Conservation (phyloP, 2,329 filamentous ascomycete species). For the Coniochaeta prunicola region DNA sequence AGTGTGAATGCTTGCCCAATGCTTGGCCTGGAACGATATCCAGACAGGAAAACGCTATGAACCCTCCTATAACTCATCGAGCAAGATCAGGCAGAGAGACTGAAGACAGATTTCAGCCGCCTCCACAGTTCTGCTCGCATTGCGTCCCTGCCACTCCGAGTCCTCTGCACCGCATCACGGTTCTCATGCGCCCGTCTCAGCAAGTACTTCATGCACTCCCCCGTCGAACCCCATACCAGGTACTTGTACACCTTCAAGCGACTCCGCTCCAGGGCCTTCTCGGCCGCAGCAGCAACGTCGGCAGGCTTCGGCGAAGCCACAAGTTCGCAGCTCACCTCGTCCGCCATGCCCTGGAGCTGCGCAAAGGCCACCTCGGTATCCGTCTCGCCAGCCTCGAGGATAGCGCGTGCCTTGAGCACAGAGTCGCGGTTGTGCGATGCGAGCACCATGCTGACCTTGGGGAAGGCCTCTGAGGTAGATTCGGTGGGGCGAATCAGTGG, state of each 20-base stretch:
- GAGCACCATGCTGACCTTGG: constrained; percentile 58
- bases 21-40: background rate
- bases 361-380: constrained; percentile 52
- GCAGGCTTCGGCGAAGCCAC: constrained; percentile 17
- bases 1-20: background rate
- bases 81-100: constrained; percentile 7
- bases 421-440: constrained; percentile 78
- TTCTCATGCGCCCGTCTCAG: constrained; percentile 68
- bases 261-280: background rate
- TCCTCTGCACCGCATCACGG: constrained; percentile 59
- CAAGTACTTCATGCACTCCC: constrained; percentile 83
- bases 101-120: constrained; percentile 37
- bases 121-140: constrained; percentile 56
- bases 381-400: constrained; percentile 36
- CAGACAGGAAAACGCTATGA: background rate
- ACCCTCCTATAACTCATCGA: background rate
- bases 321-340: constrained; percentile 72
- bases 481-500: constrained; percentile 36
- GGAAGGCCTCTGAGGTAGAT: constrained; percentile 34
- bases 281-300: background rate
- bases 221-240: constrained; percentile 61
- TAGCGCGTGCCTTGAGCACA: constrained; percentile 48
- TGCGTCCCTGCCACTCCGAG: constrained; percentile 52
- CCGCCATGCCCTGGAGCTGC: constrained; percentile 92
- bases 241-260: constrained; percentile 53